Evolutionary conservation across 2,329 filamentous ascomycete genomes (phyloP), one percentile per base, ranked within the genome.

Genomic region (Penicillium sclerotigenum): DNA sequence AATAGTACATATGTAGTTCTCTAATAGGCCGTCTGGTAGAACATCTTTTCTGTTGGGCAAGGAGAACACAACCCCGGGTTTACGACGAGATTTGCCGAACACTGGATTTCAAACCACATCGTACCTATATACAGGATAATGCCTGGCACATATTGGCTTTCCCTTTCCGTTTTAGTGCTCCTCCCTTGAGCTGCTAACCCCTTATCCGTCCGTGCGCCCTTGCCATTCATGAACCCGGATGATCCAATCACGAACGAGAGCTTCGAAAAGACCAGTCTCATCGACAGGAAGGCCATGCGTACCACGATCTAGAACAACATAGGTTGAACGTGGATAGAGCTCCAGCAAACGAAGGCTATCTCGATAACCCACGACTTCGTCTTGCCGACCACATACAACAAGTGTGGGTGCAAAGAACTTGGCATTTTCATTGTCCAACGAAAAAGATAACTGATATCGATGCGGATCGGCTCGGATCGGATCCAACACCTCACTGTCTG

Each of bases 361-460:
- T 54, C 68, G 62, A 58, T 70, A 70, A 14, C 68, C 66, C 36
- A 70, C 68, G 5, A 16, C 54, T 29, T 58, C 58, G 29, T 70
- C 68, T 29, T 70, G 68, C 22, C 68, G 56, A 20, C 68, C 68
- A 59, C 63, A 67, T 34, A 70, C 31, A 52, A 70, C 52, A 28
- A 70, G 60, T 11, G 68, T 70, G 2, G 68, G 68, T 28, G 67
- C 66, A 53, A 68, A 60, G 29, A 67, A 66, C 52, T 62, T 60
- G 2, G 40, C 47, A 36, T 14, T 36, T 47, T 54, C 29, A 53
- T 59, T 43, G 34, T 64, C 60, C 28, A 60, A 47, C 24, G 61
- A 57, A 51, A 56, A 46, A 24, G 67, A 67, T 41, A 70, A 46
- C 20, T 52, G 58, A 53, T 69, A 70, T 54, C 65, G 62, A 31